These are phyloP conservation scores for Draba incana DNA, from an alignment of 345 rosid genomes.

Conservation along the genomic window DNA sequence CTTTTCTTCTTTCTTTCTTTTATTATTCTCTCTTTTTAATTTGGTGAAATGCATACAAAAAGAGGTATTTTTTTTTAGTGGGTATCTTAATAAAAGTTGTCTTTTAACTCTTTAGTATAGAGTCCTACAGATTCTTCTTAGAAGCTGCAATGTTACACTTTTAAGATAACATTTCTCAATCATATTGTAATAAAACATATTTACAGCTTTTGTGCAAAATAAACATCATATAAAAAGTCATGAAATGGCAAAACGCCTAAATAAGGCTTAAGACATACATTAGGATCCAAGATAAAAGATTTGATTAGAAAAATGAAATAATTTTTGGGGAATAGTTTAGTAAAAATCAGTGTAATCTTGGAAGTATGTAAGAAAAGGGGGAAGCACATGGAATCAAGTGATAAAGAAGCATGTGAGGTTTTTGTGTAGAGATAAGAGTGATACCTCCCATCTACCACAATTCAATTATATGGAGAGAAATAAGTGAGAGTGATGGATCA, in stretches of 20 bases:
- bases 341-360: constrained; percentile 27
- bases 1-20: constrained; percentile 8
- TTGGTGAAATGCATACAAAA: constrained; percentile 40
- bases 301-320: constrained; percentile 16
- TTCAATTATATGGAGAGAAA: constrained; percentile 39
- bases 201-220: constrained; percentile 9
- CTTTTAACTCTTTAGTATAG: constrained; percentile 26
- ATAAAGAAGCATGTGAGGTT: constrained; percentile 44
- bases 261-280: constrained; percentile 15
- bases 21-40: constrained; percentile 28
- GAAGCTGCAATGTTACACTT: constrained; percentile 35
- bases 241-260: constrained; percentile 17
- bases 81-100: constrained; percentile 25
- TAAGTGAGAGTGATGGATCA: constrained; percentile 42
- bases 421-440: constrained; percentile 41
- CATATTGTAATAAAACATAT: constrained; percentile 13
- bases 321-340: constrained; percentile 10
- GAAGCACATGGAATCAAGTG: constrained; percentile 42
- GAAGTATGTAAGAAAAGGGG: constrained; percentile 33
- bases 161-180: constrained; percentile 16
- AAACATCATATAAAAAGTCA: not conserved
- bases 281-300: constrained; percentile 32
- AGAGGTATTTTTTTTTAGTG: constrained; percentile 18
- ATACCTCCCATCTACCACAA: constrained; percentile 40
- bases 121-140: constrained; percentile 39